phyloP scores from a whole-genome alignment of 768 basidiomycete species.

The Phylloporus arenicola region DNA sequence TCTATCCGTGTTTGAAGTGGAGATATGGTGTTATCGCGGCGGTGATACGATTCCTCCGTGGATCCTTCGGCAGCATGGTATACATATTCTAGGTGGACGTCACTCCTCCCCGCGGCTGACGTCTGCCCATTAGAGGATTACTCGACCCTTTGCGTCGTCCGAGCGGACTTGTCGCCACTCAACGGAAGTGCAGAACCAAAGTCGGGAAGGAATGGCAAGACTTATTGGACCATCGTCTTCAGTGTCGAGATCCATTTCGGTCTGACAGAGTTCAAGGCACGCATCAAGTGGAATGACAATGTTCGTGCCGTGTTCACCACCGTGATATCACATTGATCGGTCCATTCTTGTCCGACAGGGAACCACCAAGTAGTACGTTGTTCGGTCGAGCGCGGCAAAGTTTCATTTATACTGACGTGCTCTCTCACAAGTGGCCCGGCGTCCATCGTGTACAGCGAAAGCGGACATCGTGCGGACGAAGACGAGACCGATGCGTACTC shows the following conservation, averaged over 20 bases:
- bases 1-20: constrained; percentile 76
- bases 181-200: constrained; percentile 69
- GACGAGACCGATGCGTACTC: constrained; percentile 62
- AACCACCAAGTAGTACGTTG: constrained; percentile 64
- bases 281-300: constrained; percentile 79
- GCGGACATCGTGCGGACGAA: constrained; percentile 68
- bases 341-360: constrained; percentile 40
- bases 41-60: constrained; percentile 65
- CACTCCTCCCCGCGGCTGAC: constrained; percentile 2
- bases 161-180: constrained; percentile 69
- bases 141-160: constrained; percentile 72
- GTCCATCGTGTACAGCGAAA: constrained; percentile 76
- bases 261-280: constrained; percentile 73
- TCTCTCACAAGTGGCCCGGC: constrained; percentile 57
- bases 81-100: neutral
- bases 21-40: constrained; percentile 82
- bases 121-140: constrained; percentile 47
- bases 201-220: constrained; percentile 56
- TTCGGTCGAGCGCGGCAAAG: neutral
- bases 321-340: neutral
- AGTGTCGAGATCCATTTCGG: constrained; percentile 82
- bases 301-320: constrained; percentile 39
- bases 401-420: neutral
- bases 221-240: constrained; percentile 81
- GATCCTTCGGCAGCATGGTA: constrained; percentile 56